A percentile compares a stretch with the other conserved stretches of the same genome.
These are phyloP conservation scores for Neoscytalidium dimidiatum DNA, from an alignment of 2,329 filamentous ascomycete species.

Conservation along the genomic window DNA sequence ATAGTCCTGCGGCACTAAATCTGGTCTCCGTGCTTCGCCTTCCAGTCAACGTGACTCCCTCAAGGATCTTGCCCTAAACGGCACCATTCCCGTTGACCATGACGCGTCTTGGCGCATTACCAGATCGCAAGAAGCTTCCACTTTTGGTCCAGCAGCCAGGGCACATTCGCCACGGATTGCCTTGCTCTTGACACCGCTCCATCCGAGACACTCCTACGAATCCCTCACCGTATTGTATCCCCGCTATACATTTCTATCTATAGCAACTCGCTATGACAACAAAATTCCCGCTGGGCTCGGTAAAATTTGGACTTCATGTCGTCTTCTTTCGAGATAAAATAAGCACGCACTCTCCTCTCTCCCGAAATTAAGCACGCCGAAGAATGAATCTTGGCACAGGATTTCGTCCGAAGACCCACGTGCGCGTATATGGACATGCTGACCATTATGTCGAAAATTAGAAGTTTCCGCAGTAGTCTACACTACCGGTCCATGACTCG, in stretches of 20 bases:
- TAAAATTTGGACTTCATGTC: neutral
- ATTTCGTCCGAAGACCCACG: no score
- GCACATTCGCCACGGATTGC: neutral
- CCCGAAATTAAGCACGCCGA: no score
- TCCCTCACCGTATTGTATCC: neutral
- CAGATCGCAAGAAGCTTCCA: slow-evolving; percentile 4
- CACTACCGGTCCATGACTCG: no score
- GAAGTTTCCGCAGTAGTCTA: no score
- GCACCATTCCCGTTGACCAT: neutral
- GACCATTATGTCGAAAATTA: no score
- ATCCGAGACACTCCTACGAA: neutral
- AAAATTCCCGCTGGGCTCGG: neutral
- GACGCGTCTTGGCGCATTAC: slow-evolving; percentile 3
- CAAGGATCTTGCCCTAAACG: slow-evolving; percentile 2
- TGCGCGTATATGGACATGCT: no score
- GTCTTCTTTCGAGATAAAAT: no score
- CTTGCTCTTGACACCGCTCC: neutral
- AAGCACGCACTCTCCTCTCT: no score
- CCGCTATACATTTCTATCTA: neutral
- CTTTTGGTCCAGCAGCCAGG: neutral
- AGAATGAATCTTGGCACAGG: no score
- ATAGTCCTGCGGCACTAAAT: neutral
- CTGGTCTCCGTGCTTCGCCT: neutral
- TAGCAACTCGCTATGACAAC: neutral
- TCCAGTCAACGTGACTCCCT: neutral